Evolutionary conservation across 345 rosid genomes (phyloP), one percentile per base, ranked within the genome.

Genomic region (Streptanthus diversifolius): DNA sequence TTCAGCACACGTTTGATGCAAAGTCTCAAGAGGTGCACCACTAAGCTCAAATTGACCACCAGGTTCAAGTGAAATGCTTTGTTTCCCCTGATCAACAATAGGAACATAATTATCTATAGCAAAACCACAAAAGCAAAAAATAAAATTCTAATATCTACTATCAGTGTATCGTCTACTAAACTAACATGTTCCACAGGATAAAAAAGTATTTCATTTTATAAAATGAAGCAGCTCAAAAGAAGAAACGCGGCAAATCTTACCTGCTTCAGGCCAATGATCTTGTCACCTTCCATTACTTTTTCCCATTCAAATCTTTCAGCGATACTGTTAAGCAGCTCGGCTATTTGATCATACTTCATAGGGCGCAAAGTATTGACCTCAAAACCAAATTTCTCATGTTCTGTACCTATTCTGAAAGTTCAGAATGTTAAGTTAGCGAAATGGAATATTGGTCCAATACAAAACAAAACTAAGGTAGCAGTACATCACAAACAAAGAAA

Each of bases 251-350:
- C 14, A 7, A 17, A 49, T 33, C 19, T 75, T 79, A 95, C 99
- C 95, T 95, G 98, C 77, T 90, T 88, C 21, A 95, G 92, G 54
- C 99, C 99, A 71, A 95, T 91, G 39, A 95, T 88, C 63, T 86
- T 54, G 78, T 88, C 88, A 24, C 74, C 96, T 91, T 95, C 99
- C 89, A 90, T 85, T 78, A 91, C 54, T 85, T 88, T 91, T 22
- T 87, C 99, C 99, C 99, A 95, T 66, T 95, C 99, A 80, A 95
- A 95, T 76, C 99, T 95, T 84, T 95, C 99, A n/a, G 98, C 86
- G 39, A 95, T 95, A 75, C 99, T 79, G 66, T 91, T 79, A 49
- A 95, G 98, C 82, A 95, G 74, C 78, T 90, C 93, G 1, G 97
- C 82, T 78, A 95, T 95, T 75, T 95, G 99, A 51, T 87, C 96